phyloP scores from a whole-genome alignment of 768 basidiomycete species.

The Suillus decipiens region DNA sequence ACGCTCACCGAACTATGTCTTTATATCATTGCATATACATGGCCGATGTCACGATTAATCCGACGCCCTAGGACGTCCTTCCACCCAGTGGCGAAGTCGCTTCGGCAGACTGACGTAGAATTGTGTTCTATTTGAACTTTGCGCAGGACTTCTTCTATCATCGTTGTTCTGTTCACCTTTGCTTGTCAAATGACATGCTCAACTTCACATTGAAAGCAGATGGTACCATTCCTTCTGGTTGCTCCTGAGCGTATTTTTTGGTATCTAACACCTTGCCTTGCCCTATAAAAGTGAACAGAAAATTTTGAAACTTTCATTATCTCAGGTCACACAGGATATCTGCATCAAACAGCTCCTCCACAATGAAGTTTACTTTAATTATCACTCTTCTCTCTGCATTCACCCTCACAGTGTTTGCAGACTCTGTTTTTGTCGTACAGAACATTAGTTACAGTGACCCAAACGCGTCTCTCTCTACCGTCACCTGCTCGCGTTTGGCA shows the following conservation, averaged over 20 bases:
- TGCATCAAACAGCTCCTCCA: background rate
- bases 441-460: constrained; percentile 10
- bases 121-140: no score
- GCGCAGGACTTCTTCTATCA: background rate
- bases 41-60: no score
- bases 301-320: background rate
- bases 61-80: no score
- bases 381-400: constrained; percentile 13
- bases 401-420: background rate
- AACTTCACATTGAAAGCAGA: background rate
- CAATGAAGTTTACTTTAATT: constrained; percentile 8
- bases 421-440: constrained; percentile 1
- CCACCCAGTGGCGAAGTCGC: constrained; percentile 19
- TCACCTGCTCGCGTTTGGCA: constrained; percentile 21
- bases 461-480: constrained; percentile 8
- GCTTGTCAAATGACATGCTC: background rate
- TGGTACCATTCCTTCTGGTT: background rate
- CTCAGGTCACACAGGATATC: background rate
- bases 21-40: no score
- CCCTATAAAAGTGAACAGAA: background rate
- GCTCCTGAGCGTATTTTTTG: background rate
- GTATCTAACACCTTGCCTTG: background rate
- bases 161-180: background rate
- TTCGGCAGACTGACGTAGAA: constrained; percentile 43
- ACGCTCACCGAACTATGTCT: no score